These are phyloP conservation scores for Escovopsis weberi DNA, from an alignment of 2,329 filamentous ascomycete genomes.

Conservation along the genomic window DNA sequence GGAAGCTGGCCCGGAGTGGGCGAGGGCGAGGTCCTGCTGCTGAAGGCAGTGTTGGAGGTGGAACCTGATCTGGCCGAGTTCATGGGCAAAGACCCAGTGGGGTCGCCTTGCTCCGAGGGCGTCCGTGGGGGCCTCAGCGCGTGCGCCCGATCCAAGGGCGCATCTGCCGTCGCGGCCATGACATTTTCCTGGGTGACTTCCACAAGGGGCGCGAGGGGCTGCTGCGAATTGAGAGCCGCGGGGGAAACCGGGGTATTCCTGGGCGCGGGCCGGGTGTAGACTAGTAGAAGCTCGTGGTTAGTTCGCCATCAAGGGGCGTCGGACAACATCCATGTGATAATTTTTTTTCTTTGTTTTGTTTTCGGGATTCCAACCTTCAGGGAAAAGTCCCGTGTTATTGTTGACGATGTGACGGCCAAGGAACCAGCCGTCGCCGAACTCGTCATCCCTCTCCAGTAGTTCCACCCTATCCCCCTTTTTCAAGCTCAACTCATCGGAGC, in stretches of 20 bases:
- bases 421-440: constrained; percentile 83
- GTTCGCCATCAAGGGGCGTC: constrained; percentile 1
- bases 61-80: constrained; percentile 25
- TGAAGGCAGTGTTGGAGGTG: constrained; percentile 12
- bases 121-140: constrained; percentile 14
- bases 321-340: too few relatives aligned
- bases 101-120: constrained; percentile 18
- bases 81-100: constrained; percentile 28
- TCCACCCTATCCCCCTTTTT: constrained; percentile 73
- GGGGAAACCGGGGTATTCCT: constrained; percentile 37
- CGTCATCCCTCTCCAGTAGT: constrained; percentile 71
- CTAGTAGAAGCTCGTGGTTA: constrained; percentile 20
- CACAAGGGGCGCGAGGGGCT: constrained; percentile 16
- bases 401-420: constrained; percentile 60
- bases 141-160: constrained; percentile 11
- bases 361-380: constrained; percentile 48
- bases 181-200: constrained; percentile 16
- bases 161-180: constrained; percentile 8
- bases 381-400: constrained; percentile 64
- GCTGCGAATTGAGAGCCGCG: constrained; percentile 16
- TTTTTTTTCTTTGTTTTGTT: too few relatives aligned
- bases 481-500: constrained; percentile 83
- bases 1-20: constrained; percentile 22
- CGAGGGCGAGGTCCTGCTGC: constrained; percentile 15
- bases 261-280: constrained; percentile 47